These are phyloP conservation scores for Moricandia arvensis DNA, from an alignment of 345 rosid genomes.

Conservation along the genomic window DNA sequence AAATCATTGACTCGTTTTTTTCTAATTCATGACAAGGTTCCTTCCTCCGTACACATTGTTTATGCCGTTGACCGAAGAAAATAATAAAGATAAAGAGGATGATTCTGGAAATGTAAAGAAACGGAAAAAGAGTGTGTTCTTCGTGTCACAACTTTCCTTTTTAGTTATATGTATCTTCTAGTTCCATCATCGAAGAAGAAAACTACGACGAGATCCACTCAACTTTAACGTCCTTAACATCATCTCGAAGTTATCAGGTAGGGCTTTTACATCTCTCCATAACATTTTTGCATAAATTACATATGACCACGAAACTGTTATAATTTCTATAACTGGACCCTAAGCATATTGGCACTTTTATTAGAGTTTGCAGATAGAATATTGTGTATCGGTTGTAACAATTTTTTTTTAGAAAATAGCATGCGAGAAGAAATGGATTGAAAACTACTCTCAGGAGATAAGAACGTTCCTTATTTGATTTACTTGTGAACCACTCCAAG, in stretches of 20 bases:
- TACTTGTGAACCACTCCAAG: neutral
- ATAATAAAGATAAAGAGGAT: neutral
- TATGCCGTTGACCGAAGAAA: conserved; percentile 31
- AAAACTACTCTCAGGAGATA: neutral
- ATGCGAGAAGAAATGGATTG: neutral
- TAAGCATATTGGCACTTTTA: too few species aligned
- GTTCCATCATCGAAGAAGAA: conserved; percentile 53
- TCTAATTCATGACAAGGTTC: conserved; percentile 34
- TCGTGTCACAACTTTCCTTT: conserved; percentile 48
- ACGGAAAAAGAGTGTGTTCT: neutral
- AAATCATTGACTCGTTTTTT: neutral
- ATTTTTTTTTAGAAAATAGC: neutral
- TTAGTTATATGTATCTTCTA: conserved; percentile 44
- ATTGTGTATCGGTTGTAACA: neutral
- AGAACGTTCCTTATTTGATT: neutral
- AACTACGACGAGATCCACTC: conserved; percentile 52
- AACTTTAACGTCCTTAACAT: conserved; percentile 61
- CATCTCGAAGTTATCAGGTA: conserved; percentile 64
- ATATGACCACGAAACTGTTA: neutral
- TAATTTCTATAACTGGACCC: neutral
- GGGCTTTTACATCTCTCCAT: neutral
- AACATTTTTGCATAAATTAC: neutral
- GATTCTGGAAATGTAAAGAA: conserved; percentile 11
- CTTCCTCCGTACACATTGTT: conserved; percentile 61
- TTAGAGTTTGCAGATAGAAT: neutral